A percentile compares a stretch with the other conserved stretches of the same genome.
phyloP scores from a whole-genome alignment of 129 eudicot genomes.

The Helianthus tuberosus region DNA sequence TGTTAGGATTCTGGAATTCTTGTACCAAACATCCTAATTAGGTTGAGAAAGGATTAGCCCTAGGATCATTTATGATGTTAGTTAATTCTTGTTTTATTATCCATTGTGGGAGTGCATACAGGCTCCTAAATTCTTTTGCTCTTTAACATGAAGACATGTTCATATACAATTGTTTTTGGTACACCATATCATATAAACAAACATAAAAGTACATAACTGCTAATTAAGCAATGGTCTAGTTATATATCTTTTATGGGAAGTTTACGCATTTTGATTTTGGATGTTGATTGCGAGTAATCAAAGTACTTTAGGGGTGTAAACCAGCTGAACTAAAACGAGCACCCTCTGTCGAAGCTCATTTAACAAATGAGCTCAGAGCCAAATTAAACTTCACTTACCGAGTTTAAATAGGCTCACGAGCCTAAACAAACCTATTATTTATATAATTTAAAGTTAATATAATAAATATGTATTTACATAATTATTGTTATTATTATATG shows the following conservation, averaged over 20 bases:
- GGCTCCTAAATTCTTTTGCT: constrained; percentile 23
- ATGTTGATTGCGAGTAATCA: neutral
- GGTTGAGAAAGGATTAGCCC: constrained; percentile 32
- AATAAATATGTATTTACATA: no score
- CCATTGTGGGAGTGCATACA: constrained; percentile 13
- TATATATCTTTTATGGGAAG: neutral
- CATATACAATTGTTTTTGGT: neutral
- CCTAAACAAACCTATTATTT: no score
- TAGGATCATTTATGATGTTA: constrained; percentile 20
- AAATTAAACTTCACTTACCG: no score
- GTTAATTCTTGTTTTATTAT: constrained; percentile 34
- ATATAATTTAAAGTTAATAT: no score
- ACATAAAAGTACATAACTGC: neutral
- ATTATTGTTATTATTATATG: no score
- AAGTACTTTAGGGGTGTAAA: neutral
- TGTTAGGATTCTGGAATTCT: constrained; percentile 17
- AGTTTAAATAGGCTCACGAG: no score
- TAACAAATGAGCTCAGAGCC: no score
- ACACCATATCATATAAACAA: constrained; percentile 3
- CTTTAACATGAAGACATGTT: constrained; percentile 14
- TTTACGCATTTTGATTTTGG: neutral
- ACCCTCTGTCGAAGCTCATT: no score
- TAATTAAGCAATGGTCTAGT: neutral
- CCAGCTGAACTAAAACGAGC: no score
- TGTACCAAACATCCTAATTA: constrained; percentile 32